Percentiles rank a stretch among this genome's conserved stretches.
Evolutionary conservation across 2,329 filamentous ascomycete species (phyloP).

Genomic region (Huntiella bhutanensis): DNA sequence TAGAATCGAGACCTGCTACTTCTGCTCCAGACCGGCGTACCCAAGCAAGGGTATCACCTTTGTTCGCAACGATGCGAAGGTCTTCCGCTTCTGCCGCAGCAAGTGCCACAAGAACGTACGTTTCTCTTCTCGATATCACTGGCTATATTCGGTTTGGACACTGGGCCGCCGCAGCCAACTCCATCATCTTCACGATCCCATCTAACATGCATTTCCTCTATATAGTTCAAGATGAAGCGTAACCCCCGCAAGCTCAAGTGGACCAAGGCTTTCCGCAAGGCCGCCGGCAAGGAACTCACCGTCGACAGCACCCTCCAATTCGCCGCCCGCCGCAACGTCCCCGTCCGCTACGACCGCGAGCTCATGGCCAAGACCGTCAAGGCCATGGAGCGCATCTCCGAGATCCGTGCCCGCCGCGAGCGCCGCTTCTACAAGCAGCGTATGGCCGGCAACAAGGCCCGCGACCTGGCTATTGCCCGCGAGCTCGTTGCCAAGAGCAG

Average conservation of each 20-base stretch:
- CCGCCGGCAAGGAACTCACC: conserved; percentile 67
- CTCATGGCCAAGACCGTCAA: conserved; percentile 71
- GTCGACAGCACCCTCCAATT: conserved; percentile 91
- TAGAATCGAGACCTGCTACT: conserved; percentile 28
- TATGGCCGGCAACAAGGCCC: conserved; percentile 77
- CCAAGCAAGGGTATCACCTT: conserved; percentile 37
- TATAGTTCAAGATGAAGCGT: conserved; percentile 86
- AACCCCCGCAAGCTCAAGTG: conserved; percentile 93
- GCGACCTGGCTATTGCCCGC: conserved; percentile 58
- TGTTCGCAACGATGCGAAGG: conserved; percentile 28
- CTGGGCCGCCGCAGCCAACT: too few species aligned
- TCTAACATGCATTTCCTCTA: not conserved
- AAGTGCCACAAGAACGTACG: conserved; percentile 42
- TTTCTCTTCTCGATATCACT: conserved; percentile 1
- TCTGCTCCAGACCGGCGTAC: conserved; percentile 30
- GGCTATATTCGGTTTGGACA: too few species aligned
- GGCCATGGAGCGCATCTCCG: conserved; percentile 77
- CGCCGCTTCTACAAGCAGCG: conserved; percentile 84
- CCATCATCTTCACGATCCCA: not conserved
- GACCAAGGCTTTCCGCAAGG: conserved; percentile 81
- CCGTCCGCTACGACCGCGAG: conserved; percentile 88
- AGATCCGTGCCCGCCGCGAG: conserved; percentile 71
- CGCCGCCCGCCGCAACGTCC: conserved; percentile 79
- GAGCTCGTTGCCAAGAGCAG: conserved; percentile 83
- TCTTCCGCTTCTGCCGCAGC: conserved; percentile 39